Conservation (phyloP, 2,329 filamentous ascomycete genomes). For the Chrysoporthe austroafricana region DNA sequence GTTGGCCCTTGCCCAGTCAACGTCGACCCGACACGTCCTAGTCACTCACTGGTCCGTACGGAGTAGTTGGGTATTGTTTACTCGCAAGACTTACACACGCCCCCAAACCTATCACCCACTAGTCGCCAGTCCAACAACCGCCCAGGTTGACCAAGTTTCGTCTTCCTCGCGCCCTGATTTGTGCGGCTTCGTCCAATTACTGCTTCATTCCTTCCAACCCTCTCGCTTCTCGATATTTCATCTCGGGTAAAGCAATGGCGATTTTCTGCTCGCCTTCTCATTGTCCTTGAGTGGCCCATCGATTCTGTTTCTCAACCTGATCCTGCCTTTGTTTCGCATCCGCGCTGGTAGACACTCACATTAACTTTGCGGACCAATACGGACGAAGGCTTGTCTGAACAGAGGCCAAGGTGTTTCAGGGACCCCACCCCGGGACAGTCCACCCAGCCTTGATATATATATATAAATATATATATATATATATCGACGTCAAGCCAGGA, state of each 20-base stretch:
- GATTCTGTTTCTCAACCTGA: neutral
- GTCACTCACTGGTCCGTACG: neutral
- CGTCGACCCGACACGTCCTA: neutral
- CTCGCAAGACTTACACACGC: neutral
- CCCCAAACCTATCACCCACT: neutral
- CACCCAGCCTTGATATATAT: slow-evolving; percentile 7
- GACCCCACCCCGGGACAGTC: slow-evolving; percentile 12
- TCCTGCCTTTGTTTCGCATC: neutral
- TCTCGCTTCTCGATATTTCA: neutral
- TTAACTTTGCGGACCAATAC: neutral
- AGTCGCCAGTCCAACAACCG: neutral
- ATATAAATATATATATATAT: neutral
- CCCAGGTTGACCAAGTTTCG: neutral
- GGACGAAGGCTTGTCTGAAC: neutral
- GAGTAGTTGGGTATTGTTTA: slow-evolving; percentile 3
- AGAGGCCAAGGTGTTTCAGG: neutral
- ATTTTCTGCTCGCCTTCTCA: slow-evolving; percentile 3
- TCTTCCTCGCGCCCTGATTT: slow-evolving; percentile 5
- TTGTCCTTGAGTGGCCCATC: slow-evolving; percentile 20
- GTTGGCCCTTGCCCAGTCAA: neutral
- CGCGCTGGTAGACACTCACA: neutral
- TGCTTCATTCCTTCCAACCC: neutral
- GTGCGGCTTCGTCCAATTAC: neutral
- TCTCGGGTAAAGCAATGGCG: slow-evolving; percentile 17
- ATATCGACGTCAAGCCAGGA: slow-evolving; percentile 17